Conservation (phyloP, 2,329 filamentous ascomycete species). For the Trichoderma harzianum region DNA sequence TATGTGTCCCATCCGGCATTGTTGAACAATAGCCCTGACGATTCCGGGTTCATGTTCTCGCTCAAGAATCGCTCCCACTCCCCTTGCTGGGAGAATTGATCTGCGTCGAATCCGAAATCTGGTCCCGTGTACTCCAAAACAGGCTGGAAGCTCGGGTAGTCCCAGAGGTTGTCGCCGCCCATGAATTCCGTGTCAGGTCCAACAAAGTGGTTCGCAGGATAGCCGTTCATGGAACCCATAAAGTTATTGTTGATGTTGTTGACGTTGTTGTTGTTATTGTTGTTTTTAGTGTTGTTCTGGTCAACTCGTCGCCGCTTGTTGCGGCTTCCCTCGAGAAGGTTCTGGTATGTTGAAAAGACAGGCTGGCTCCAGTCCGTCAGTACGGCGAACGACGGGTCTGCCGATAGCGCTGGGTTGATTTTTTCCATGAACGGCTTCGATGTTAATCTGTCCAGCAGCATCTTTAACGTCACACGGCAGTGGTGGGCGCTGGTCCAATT, state of each 20-base stretch:
- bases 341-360: conserved; percentile 13
- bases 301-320: conserved; percentile 2
- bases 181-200: conserved; percentile 3
- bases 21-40: conserved; percentile 3
- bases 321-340: conserved; percentile 9
- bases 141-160: conserved; percentile 13
- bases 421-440: conserved; percentile 9
- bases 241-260: background rate
- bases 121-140: conserved; percentile 11
- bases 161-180: conserved; percentile 3
- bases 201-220: conserved; percentile 10
- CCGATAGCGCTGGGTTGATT: conserved; percentile 1
- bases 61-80: conserved; percentile 9
- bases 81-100: conserved; percentile 9
- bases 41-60: conserved; percentile 12
- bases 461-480: conserved; percentile 10
- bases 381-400: background rate
- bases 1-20: conserved; percentile 9
- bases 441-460: conserved; percentile 2
- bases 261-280: background rate
- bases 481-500: conserved; percentile 14
- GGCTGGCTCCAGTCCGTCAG: conserved; percentile 10
- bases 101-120: conserved; percentile 12
- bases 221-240: background rate
- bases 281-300: background rate